Percentiles rank a stretch among this genome's conserved stretches.
phyloP scores from a whole-genome alignment of 768 basidiomycete species.

The Lentinula lateritia region DNA sequence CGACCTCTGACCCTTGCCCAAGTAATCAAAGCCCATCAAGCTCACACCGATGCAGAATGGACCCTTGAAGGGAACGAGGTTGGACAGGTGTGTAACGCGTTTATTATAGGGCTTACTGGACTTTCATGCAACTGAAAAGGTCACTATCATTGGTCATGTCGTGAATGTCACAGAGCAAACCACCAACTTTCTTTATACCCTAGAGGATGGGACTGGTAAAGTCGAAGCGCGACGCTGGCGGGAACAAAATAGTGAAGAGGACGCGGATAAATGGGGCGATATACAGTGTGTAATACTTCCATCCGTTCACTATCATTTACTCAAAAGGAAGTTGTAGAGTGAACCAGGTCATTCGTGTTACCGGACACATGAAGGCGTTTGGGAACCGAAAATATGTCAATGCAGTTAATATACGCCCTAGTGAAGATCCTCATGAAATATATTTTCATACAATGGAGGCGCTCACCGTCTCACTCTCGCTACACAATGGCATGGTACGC shows the following conservation, averaged over 20 bases:
- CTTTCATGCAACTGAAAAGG: conserved; percentile 6
- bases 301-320: not conserved
- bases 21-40: conserved; percentile 68
- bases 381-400: conserved; percentile 79
- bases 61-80: conserved; percentile 74
- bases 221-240: conserved; percentile 83
- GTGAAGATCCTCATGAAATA: conserved; percentile 69
- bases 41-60: conserved; percentile 88
- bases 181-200: conserved; percentile 73
- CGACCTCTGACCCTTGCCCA: conserved; percentile 79
- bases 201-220: conserved; percentile 84
- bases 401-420: conserved; percentile 62
- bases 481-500: conserved; percentile 64
- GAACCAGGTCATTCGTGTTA: conserved; percentile 72
- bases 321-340: conserved; percentile 40
- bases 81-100: conserved; percentile 55
- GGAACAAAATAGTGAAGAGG: conserved; percentile 56
- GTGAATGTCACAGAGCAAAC: conserved; percentile 60
- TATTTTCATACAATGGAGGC: conserved; percentile 79
- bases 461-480: conserved; percentile 59
- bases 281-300: conserved; percentile 31
- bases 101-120: not conserved
- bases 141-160: conserved; percentile 32
- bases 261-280: conserved; percentile 40
- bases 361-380: conserved; percentile 80